Percentiles rank a stretch among this genome's conserved stretches.
These are phyloP conservation scores for Boletus huronensis DNA, from an alignment of 768 basidiomycete genomes.

Conservation along the genomic window DNA sequence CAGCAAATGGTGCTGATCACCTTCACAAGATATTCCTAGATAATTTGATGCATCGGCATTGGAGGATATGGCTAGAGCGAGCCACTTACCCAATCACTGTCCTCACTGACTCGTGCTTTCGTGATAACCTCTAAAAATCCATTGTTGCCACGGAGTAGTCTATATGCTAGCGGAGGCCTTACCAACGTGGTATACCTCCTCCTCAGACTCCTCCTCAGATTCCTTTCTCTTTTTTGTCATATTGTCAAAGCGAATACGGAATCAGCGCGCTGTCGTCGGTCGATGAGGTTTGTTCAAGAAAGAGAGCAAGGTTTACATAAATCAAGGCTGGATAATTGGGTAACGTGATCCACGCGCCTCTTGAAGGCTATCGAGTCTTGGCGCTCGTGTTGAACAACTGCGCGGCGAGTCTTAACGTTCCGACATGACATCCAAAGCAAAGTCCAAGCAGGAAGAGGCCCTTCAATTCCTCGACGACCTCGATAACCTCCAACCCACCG, in stretches of 20 bases:
- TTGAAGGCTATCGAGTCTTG: neutral
- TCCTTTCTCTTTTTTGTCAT: constrained; percentile 29
- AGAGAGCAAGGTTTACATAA: neutral
- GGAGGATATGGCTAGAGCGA: neutral
- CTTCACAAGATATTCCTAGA: constrained; percentile 67
- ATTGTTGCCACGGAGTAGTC: neutral
- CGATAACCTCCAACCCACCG: constrained; percentile 66
- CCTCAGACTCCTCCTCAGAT: constrained; percentile 12
- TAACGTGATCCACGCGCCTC: constrained; percentile 13
- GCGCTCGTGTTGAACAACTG: neutral
- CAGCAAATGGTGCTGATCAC: constrained; percentile 31
- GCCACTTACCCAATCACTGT: constrained; percentile 50
- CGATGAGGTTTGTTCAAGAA: neutral
- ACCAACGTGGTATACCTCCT: constrained; percentile 50
- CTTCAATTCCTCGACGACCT: constrained; percentile 93
- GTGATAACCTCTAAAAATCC: constrained; percentile 53
- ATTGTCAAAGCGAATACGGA: neutral
- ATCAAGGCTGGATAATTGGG: neutral
- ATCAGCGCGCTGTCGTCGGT: neutral
- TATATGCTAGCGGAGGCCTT: constrained; percentile 10
- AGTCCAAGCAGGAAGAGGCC: constrained; percentile 84
- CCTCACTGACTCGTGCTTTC: constrained; percentile 49
- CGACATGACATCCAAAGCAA: constrained; percentile 46
- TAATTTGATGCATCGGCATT: neutral
- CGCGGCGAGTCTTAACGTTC: neutral